phyloP scores from a whole-genome alignment of 2,329 filamentous ascomycete species.

The Neobulgaria alba region DNA sequence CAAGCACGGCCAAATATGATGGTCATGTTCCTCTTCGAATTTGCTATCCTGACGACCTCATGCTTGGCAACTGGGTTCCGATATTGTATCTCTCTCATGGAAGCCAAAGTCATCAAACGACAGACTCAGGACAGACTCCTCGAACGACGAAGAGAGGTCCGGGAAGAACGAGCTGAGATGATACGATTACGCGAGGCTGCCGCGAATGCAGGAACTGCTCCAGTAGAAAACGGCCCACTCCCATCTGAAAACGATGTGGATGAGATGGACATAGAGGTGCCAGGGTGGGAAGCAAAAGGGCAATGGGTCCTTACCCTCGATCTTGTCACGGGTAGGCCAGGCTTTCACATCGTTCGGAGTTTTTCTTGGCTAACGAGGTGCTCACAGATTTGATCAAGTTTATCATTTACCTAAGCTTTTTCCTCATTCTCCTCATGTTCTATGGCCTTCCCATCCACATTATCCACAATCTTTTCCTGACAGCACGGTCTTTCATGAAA shows the following conservation, averaged over 20 bases:
- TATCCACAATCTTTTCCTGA: slow-evolving; percentile 90
- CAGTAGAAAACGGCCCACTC: slow-evolving; percentile 34
- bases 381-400: slow-evolving; percentile 84
- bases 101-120: slow-evolving; percentile 63
- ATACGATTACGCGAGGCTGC: slow-evolving; percentile 30
- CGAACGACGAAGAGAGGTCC: slow-evolving; percentile 59
- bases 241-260: slow-evolving; percentile 70
- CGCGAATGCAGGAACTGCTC: slow-evolving; percentile 28
- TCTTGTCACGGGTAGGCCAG: slow-evolving; percentile 60
- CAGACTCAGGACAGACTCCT: slow-evolving; percentile 65
- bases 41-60: slow-evolving; percentile 74
- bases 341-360: background rate
- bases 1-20: slow-evolving; percentile 96
- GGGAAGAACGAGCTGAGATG: slow-evolving; percentile 47
- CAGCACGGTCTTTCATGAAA: slow-evolving; percentile 83
- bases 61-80: slow-evolving; percentile 71
- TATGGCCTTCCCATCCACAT: slow-evolving; percentile 96
- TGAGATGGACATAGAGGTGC: slow-evolving; percentile 89
- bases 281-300: slow-evolving; percentile 93
- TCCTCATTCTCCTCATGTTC: slow-evolving; percentile 85
- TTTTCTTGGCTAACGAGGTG: slow-evolving; percentile 6
- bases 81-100: slow-evolving; percentile 70
- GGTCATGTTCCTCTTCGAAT: slow-evolving; percentile 99
- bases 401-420: slow-evolving; percentile 82
- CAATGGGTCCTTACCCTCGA: slow-evolving; percentile 87